Evolutionary conservation across 139 green algal genomes (phyloP), one percentile per base, ranked within the genome.

Genomic region (Chlamydomonas eustigma): DNA sequence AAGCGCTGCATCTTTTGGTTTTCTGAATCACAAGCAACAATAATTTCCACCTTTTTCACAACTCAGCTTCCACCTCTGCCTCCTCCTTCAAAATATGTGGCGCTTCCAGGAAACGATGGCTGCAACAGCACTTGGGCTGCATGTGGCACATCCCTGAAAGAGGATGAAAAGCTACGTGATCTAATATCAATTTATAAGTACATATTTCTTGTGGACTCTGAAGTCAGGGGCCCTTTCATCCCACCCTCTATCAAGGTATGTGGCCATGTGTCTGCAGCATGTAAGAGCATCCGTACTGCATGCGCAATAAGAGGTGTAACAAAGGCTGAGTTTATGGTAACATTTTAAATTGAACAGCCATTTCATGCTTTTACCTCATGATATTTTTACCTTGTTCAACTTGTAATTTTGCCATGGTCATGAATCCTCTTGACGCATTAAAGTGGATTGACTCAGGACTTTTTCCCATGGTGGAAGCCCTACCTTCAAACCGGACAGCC

Each of bases 141-240:
- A 18, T 58, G 18, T 18, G 44, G 18, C 44, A 58, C 18, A 28
- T 12, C 44, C 18, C 44, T 58, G 12, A 18, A 58, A 18, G 44
- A 58, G 18, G 44, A 18, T 58, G 12, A 28, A 18, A 18, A 58
- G 12, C 44, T 58, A 28, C 44, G 18, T 12, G 12, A 18, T 12
- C 44, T 18, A 28, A 28, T 58, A 58, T 12, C 12, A 58, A 58
- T 12, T 18, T 58, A 58, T 58, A 28, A 12, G 44, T 58, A 12
- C 44, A 58, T 91, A 76, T 84, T 92, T 52, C 87, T 92, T 50
- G 87, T 90, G 37, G 90, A 90, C 80, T 85, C 75, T 1, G 85
- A 73, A 4, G 88, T 91, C 2, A 39, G 86, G 32, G 88, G 88
- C 4, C 88, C 88, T 2, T 92, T 86, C 36, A 34, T 91, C 0